A percentile compares a stretch with the other conserved stretches of the same genome.
Conservation (phyloP, 2,329 filamentous ascomycete genomes). For the Fonsecaea pedrosoi region DNA sequence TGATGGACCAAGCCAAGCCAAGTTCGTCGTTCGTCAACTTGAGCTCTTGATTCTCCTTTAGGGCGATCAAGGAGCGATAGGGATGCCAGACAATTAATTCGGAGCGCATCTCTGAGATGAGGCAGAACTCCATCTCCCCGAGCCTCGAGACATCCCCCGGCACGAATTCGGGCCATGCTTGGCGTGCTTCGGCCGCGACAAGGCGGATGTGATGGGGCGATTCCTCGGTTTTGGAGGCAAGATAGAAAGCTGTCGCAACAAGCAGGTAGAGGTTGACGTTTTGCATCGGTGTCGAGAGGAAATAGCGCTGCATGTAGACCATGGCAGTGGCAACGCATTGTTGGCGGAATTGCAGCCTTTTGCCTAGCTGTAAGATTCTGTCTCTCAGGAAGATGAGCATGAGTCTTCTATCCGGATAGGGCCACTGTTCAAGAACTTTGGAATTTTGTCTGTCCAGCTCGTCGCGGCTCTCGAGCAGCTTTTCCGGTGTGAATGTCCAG, state of each 20-base stretch:
- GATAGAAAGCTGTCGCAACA: conserved; percentile 89
- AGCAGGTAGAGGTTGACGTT: conserved; percentile 93
- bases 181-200: conserved; percentile 83
- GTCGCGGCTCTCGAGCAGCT: conserved; percentile 76
- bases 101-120: conserved; percentile 89
- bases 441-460: conserved; percentile 78
- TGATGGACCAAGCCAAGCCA: conserved; percentile 77
- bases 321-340: conserved; percentile 94
- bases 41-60: conserved; percentile 64
- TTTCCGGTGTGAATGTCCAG: conserved; percentile 88
- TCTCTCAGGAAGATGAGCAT: conserved; percentile 92
- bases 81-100: conserved; percentile 91
- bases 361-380: conserved; percentile 81
- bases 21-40: conserved; percentile 78
- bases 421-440: conserved; percentile 74
- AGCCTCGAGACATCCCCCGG: conserved; percentile 80
- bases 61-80: conserved; percentile 77
- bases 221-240: conserved; percentile 98
- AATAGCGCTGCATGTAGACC: conserved; percentile 93
- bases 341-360: conserved; percentile 83
- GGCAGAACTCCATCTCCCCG: conserved; percentile 90
- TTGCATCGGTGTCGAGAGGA: conserved; percentile 86
- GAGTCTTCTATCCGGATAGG: conserved; percentile 79
- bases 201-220: conserved; percentile 94
- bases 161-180: conserved; percentile 82